phyloP scores from a whole-genome alignment of 164 flowering plant genomes.

The Vitis labrusca region DNA sequence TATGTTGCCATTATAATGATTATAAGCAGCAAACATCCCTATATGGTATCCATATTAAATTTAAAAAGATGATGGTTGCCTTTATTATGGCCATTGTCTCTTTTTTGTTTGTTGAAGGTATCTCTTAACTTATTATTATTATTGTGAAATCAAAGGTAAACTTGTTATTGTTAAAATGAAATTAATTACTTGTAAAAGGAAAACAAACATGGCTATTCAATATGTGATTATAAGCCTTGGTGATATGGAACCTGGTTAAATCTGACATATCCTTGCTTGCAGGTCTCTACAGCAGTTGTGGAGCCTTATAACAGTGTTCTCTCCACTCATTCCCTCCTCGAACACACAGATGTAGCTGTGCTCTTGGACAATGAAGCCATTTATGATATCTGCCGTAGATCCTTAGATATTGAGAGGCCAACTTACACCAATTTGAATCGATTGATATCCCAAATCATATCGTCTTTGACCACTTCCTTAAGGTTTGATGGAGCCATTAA shows the following conservation, averaged over 20 bases:
- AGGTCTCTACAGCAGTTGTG: constrained; percentile 41
- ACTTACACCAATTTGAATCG: constrained; percentile 54
- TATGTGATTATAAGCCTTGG: too few species aligned
- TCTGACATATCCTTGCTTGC: background rate
- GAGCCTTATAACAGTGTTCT: constrained; percentile 26
- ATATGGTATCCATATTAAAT: too few species aligned
- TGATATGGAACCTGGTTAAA: too few species aligned
- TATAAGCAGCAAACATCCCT: too few species aligned
- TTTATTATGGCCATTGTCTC: background rate
- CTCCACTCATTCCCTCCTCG: constrained; percentile 24
- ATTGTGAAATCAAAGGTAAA: too few species aligned
- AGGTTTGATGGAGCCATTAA: constrained; percentile 54
- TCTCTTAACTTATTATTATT: too few species aligned
- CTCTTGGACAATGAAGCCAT: constrained; percentile 47
- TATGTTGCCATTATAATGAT: too few species aligned
- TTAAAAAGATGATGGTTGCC: too few species aligned
- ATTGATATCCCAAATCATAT: constrained; percentile 39
- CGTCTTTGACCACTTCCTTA: constrained; percentile 46
- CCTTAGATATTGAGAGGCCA: constrained; percentile 54
- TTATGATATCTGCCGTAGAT: constrained; percentile 52
- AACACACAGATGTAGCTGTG: constrained; percentile 28
- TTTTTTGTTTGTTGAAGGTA: background rate
- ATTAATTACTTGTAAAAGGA: too few species aligned
- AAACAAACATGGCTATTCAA: too few species aligned
- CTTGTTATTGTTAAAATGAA: too few species aligned